Evolutionary conservation across 257 asterid species (phyloP), one percentile per base, ranked within the genome.

Genomic region (Fraxinus pennsylvanica): DNA sequence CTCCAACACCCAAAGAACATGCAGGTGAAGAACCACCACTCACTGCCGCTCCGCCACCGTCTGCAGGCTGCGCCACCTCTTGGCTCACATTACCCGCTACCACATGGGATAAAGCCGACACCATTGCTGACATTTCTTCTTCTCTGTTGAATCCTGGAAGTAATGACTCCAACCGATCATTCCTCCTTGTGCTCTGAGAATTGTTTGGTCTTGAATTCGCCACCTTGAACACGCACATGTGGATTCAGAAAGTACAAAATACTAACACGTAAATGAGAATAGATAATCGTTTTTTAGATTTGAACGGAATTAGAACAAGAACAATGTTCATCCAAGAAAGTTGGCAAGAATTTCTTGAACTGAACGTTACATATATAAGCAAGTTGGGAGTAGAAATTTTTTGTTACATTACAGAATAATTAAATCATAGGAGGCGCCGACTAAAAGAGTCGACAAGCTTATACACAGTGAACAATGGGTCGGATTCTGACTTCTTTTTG

Each of bases 121-220:
- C 74, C 74, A 71, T 71, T 19, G 81, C 88, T 6, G 94, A 90
- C 89, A 92, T 90, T 80, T 94, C 98, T 10, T 76, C 78, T 76
- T 94, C 92, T 74, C 96, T 87, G 59, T 82, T 79, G 13, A 72
- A 80, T 77, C 45, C 89, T 77, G 87, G 83, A 65, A 76, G 76
- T 77, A 87, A 35, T 1, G 85, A 77, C 13, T 80, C 81, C 84
- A 80, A 57, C 73, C 19, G 79, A 67, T 21, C 74, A 30, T 76
- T 71, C 71, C 83, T 12, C 82, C 85, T 47, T 81, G 19, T 69
- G 61, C 74, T 73, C 22, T 14, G 72, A 29, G 76, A 41, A 1
- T 27, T 45, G 25, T 65, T 79, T 13, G 82, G 76, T 21, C 83
- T 83, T 71, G 80, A 72, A 80, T 85, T 86, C 87, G 88, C 92